Evolutionary conservation across 331 rosid genomes (phyloP).

Genomic region (Saraca asoca): DNA sequence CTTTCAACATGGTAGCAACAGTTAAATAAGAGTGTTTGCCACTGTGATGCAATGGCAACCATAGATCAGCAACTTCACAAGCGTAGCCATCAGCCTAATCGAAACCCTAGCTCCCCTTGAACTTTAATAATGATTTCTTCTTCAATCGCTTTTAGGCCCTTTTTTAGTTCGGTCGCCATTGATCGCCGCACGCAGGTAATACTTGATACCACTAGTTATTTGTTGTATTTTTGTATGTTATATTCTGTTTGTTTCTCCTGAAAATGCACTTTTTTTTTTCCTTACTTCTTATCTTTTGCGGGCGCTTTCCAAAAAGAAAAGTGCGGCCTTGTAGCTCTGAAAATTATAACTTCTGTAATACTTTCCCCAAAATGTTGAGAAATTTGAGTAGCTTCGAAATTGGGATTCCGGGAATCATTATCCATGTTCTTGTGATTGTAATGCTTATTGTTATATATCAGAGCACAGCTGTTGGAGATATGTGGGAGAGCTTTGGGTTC

Average conservation of each 20-base stretch:
- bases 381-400: slow-evolving; percentile 27
- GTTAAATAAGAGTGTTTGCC: neutral
- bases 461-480: slow-evolving; percentile 40
- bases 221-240: neutral
- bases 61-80: neutral
- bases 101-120: slow-evolving; percentile 31
- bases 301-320: neutral
- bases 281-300: neutral
- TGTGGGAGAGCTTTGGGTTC: slow-evolving; percentile 43
- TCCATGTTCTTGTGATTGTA: neutral
- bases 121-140: slow-evolving; percentile 47
- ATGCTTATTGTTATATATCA: slow-evolving; percentile 36
- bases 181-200: slow-evolving; percentile 44
- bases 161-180: slow-evolving; percentile 28
- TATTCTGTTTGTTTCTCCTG: slow-evolving; percentile 25
- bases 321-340: neutral
- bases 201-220: neutral
- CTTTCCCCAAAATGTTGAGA: slow-evolving; percentile 23
- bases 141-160: slow-evolving; percentile 36
- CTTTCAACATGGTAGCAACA: neutral
- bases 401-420: neutral
- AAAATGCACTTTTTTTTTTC: slow-evolving; percentile 1
- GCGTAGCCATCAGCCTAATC: neutral
- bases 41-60: neutral
- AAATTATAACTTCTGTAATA: neutral